Conservation (phyloP, 148 eudicot species). For the Rhododendron williamsianum region DNA sequence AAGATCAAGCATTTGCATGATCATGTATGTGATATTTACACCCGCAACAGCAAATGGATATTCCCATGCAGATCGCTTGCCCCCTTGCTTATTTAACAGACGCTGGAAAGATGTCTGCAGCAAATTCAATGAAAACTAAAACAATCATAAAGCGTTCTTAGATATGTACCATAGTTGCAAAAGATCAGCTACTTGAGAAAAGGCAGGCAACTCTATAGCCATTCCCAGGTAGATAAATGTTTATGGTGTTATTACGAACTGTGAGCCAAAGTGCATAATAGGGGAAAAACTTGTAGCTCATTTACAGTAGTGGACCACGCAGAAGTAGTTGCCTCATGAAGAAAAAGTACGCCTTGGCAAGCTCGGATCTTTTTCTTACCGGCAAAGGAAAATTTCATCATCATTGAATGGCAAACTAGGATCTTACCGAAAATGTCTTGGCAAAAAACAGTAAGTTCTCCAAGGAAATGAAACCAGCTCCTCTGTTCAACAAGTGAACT, state of each 20-base stretch:
- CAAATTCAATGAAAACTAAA: background rate
- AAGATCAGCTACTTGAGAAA: background rate
- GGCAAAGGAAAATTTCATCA: background rate
- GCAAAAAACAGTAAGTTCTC: slow-evolving; percentile 86
- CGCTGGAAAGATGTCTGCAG: slow-evolving; percentile 67
- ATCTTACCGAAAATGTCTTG: slow-evolving; percentile 73
- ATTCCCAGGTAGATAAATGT: background rate
- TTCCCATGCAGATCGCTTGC: slow-evolving; percentile 74
- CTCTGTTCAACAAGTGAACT: slow-evolving; percentile 40
- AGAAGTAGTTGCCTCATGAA: background rate
- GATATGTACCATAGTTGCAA: background rate
- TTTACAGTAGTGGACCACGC: background rate
- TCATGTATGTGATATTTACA: slow-evolving; percentile 84
- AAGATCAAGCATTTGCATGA: slow-evolving; percentile 77
- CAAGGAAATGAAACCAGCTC: slow-evolving; percentile 89
- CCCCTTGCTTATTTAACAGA: slow-evolving; percentile 57
- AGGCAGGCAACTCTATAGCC: background rate
- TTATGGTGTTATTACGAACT: background rate
- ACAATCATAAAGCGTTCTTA: background rate
- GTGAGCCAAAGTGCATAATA: background rate
- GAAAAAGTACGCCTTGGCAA: background rate
- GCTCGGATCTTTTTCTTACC: background rate
- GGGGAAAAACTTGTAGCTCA: background rate
- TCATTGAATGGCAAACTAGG: background rate
- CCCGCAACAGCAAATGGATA: slow-evolving; percentile 96